Evolutionary conservation across 345 rosid species (phyloP).

Genomic region (Moringa oleifera): DNA sequence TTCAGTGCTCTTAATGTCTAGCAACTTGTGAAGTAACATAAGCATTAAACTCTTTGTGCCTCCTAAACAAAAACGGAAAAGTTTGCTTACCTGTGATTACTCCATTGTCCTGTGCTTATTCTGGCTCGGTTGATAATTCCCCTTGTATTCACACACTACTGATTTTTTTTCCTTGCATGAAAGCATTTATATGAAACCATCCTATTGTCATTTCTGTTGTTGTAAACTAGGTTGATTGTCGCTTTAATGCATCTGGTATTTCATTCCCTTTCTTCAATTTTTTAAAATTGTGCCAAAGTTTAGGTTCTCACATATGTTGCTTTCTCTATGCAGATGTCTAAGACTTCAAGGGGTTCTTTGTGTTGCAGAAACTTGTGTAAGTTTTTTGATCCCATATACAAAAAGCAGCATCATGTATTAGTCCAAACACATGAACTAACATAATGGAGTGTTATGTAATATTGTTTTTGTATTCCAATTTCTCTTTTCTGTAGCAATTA

Average conservation of each 20-base stretch:
- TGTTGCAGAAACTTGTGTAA: conserved; percentile 68
- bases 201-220: neutral
- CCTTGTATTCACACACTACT: neutral
- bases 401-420: neutral
- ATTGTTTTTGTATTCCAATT: neutral
- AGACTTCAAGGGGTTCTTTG: conserved; percentile 81
- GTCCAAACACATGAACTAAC: neutral
- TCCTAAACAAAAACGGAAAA: neutral
- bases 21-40: conserved; percentile 8
- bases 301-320: conserved; percentile 1
- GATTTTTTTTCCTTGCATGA: conserved; percentile 5
- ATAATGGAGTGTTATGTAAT: neutral
- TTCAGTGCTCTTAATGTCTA: neutral
- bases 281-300: neutral
- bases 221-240: neutral
- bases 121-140: neutral
- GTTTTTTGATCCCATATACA: conserved; percentile 18
- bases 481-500: conserved; percentile 47
- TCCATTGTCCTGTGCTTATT: neutral
- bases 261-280: neutral
- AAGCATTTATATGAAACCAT: neutral
- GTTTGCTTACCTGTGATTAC: neutral
- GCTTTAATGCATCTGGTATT: too few species aligned
- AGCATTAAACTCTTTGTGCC: conserved; percentile 2
- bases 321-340: conserved; percentile 53